Evolutionary conservation across 306 rosid species (phyloP).

Genomic region (Inga leiocalycina): DNA sequence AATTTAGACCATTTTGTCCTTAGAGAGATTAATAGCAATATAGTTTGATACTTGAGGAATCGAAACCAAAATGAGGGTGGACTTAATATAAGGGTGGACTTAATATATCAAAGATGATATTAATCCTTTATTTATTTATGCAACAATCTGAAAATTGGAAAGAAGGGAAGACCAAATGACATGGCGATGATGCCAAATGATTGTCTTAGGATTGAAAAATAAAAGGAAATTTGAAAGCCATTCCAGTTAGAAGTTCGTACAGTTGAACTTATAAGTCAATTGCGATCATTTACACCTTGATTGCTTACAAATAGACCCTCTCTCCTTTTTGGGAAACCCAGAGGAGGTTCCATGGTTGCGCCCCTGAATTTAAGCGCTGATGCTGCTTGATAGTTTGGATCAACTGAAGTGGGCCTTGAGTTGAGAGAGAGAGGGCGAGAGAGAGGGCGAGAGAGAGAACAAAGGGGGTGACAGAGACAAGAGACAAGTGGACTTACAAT

Average conservation of each 20-base stretch:
- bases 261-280: constrained; percentile 44
- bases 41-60: too few species aligned
- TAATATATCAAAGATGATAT: too few species aligned
- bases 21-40: too few species aligned
- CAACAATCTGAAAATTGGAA: not conserved
- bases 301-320: constrained; percentile 69
- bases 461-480: too few species aligned
- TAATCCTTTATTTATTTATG: not conserved
- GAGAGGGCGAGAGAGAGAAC: too few species aligned
- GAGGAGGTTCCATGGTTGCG: constrained; percentile 72
- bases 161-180: not conserved
- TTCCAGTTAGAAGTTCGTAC: constrained; percentile 8
- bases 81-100: too few species aligned
- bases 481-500: too few species aligned
- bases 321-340: constrained; percentile 78
- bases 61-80: too few species aligned
- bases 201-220: not conserved
- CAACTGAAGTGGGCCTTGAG: constrained; percentile 68
- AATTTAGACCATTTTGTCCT: accelerated
- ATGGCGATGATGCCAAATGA: not conserved
- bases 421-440: constrained; percentile 17
- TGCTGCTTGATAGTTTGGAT: constrained; percentile 64
- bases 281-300: constrained; percentile 83
- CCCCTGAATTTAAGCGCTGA: constrained; percentile 83
- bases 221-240: not conserved